phyloP scores from a whole-genome alignment of 108 stramenopile genomes.

The Pseudonitzschia multiseries region DNA sequence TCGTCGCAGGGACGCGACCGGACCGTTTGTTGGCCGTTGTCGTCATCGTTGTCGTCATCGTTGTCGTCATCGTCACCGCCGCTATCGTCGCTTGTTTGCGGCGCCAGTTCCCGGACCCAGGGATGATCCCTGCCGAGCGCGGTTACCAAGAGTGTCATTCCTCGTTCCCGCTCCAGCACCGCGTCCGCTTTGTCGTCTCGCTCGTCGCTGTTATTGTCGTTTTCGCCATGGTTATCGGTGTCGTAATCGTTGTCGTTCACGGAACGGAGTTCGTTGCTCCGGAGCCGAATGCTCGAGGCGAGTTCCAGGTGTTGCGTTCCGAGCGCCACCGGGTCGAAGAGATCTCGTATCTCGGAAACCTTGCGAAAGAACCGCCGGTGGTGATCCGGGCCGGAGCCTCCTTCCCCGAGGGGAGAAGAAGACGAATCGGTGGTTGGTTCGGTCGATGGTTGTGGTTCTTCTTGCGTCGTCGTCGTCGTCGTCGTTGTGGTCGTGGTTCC shows the following conservation, averaged over 20 bases:
- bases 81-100: too few species aligned
- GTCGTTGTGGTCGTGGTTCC: too few species aligned
- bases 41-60: too few species aligned
- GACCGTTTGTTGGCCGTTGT: too few species aligned
- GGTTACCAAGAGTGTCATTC: not conserved
- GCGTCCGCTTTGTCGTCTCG: slow-evolving; percentile 5
- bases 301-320: slow-evolving; percentile 29
- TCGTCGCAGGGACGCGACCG: too few species aligned
- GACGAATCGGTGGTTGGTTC: too few species aligned
- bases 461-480: too few species aligned
- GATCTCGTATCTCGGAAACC: not conserved
- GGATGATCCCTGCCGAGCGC: not conserved
- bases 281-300: not conserved
- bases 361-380: slow-evolving; percentile 22
- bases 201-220: slow-evolving; percentile 16
- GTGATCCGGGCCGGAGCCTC: not conserved
- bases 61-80: too few species aligned
- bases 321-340: slow-evolving; percentile 42
- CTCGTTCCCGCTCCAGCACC: not conserved
- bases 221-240: not conserved
- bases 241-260: too few species aligned
- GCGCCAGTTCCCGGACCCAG: not conserved
- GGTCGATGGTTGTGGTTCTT: too few species aligned
- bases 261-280: too few species aligned
- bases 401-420: not conserved